Base-by-base conservation (phyloP, 805 yeast genomes). In the Candida wancherniae region DNA sequence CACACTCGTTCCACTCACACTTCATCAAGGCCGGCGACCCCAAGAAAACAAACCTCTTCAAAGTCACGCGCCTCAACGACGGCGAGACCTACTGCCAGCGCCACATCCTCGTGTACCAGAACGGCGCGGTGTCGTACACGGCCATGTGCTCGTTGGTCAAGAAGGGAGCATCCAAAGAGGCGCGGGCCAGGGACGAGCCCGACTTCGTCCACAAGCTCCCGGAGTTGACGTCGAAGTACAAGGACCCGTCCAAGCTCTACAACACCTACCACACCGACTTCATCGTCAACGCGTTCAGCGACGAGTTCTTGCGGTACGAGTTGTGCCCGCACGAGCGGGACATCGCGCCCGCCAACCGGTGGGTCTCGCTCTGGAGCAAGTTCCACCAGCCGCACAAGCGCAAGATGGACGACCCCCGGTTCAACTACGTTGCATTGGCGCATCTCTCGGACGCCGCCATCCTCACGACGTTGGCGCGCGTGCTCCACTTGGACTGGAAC, bases 1-100 rank as follows among this genome's bases (percentile, higher is more conserved):
- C 87, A 1, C 67, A 71, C 19, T 71, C 84, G 8, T 56, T 77
- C 34, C 87, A 80, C 48, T 67, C 78, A 11, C 77, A 73, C 50
- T 81, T 81, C 45, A 50, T 81, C 6, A 53, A 58, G 10, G 73
- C 80, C 1, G 86, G 83, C 0, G 56, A 64, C 23, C 63, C 70
- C 0, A 44, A 45, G 1, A 39, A 55, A 1, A 71, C 72, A 11
- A 68, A 78, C 43, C 56, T 56, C 6, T 83, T 78, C 51, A 58
- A 66, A 20, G 87, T 83, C 5, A 55, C 53, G 12, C 63, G 61
- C 24, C 48, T 79, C 15, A 63, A 75, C 31, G 71, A 72, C 24
- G 80, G 79, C 6, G 71, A 64, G 24, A 69, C 69, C 32, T 71
- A 68, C 33, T 58, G 68, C 19, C 72, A 75, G 27, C 61, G 78